Evolutionary conservation across 1,284 basidiomycete species (phyloP).

Genomic region (Chondrostereum purpureum): DNA sequence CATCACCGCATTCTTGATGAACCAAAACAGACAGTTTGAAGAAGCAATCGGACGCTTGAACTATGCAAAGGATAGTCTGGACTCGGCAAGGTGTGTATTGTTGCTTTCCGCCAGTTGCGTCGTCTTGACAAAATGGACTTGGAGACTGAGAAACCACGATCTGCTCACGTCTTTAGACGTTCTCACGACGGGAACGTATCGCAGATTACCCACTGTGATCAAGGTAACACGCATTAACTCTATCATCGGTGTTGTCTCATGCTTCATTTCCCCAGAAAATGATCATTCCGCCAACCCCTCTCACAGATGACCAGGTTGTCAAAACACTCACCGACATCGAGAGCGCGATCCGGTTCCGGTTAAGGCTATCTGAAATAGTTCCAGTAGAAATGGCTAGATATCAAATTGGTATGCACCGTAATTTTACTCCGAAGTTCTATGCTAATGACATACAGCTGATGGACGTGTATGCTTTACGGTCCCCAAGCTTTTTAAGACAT

Average conservation of each 20-base stretch:
- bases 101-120: neutral
- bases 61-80: constrained; percentile 59
- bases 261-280: constrained; percentile 44
- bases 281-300: constrained; percentile 56
- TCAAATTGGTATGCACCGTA: constrained; percentile 60
- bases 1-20: constrained; percentile 76
- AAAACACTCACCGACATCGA: constrained; percentile 70
- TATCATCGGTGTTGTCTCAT: constrained; percentile 17
- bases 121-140: neutral
- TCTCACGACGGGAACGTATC: constrained; percentile 76
- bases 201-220: constrained; percentile 70
- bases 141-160: constrained; percentile 82
- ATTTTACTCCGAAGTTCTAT: no score
- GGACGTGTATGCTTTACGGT: constrained; percentile 76
- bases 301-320: constrained; percentile 61
- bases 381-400: constrained; percentile 73
- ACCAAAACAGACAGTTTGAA: constrained; percentile 79
- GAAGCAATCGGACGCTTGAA: constrained; percentile 59
- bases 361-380: constrained; percentile 67
- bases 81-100: constrained; percentile 53
- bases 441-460: constrained; percentile 46
- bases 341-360: constrained; percentile 67
- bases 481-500: constrained; percentile 69
- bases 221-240: constrained; percentile 42
- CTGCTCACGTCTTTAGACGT: constrained; percentile 85